These are phyloP conservation scores for Pyrenophora teres DNA, from an alignment of 2,329 filamentous ascomycete species.

Conservation along the genomic window DNA sequence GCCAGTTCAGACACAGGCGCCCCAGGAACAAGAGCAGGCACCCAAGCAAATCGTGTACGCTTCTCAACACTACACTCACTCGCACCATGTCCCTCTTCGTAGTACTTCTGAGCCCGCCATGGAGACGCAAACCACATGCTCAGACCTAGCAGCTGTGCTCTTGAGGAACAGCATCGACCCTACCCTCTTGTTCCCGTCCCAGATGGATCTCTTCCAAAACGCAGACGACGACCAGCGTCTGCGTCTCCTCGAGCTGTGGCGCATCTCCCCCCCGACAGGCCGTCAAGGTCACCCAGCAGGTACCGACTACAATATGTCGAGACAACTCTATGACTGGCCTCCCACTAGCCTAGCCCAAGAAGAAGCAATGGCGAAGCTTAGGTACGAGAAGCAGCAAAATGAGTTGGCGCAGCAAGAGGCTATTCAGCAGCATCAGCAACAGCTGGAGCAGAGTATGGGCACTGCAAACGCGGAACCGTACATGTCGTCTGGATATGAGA, in stretches of 20 bases:
- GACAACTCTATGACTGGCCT: slow-evolving; percentile 57
- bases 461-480: slow-evolving; percentile 71
- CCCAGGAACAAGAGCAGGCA: slow-evolving; percentile 26
- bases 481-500: slow-evolving; percentile 80
- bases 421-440: slow-evolving; percentile 34
- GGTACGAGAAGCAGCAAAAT: slow-evolving; percentile 59
- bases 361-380: slow-evolving; percentile 60
- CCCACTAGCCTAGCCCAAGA: slow-evolving; percentile 60
- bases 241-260: slow-evolving; percentile 83
- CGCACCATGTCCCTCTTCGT: slow-evolving; percentile 63
- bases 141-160: slow-evolving; percentile 62
- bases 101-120: slow-evolving; percentile 36
- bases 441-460: slow-evolving; percentile 37
- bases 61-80: slow-evolving; percentile 84
- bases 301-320: slow-evolving; percentile 53
- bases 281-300: slow-evolving; percentile 38
- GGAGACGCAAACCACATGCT: slow-evolving; percentile 39
- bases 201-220: slow-evolving; percentile 77
- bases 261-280: slow-evolving; percentile 70
- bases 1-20: slow-evolving; percentile 50
- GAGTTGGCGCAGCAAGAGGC: slow-evolving; percentile 35
- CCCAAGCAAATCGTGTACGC: slow-evolving; percentile 68
- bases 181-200: slow-evolving; percentile 69
- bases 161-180: slow-evolving; percentile 72
- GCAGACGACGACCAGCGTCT: slow-evolving; percentile 73